A percentile compares a stretch with the other conserved stretches of the same genome.
Evolutionary conservation across 2,329 filamentous ascomycete genomes (phyloP).

Genomic region (Aspergillus bombycis): DNA sequence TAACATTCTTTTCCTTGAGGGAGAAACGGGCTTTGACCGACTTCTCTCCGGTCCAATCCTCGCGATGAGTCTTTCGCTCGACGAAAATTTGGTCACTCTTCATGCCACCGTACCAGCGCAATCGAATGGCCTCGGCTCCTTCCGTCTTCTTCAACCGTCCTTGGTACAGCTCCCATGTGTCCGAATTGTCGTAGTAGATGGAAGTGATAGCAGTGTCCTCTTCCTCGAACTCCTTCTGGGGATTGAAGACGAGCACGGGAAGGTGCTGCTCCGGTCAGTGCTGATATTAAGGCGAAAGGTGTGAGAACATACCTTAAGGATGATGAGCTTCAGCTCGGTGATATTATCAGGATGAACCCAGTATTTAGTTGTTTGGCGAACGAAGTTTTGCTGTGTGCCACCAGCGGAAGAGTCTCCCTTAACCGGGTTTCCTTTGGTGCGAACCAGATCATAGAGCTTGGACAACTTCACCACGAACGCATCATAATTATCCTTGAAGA

Average conservation of each 20-base stretch:
- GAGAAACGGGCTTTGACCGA: conserved; percentile 97
- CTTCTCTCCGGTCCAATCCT: conserved; percentile 99
- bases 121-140: conserved; percentile 91
- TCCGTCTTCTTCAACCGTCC: conserved; percentile 97
- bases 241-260: conserved; percentile 94
- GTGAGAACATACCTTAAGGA: conserved; percentile 68
- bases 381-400: conserved; percentile 90
- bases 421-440: conserved; percentile 87
- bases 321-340: conserved; percentile 95
- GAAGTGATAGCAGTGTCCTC: conserved; percentile 95
- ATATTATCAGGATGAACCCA: conserved; percentile 99
- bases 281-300: background rate
- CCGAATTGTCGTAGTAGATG: conserved; percentile 96
- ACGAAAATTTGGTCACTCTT: conserved; percentile 93
- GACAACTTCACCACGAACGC: conserved; percentile 93
- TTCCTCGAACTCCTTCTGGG: conserved; percentile 91
- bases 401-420: conserved; percentile 91
- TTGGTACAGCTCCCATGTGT: conserved; percentile 91
- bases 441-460: conserved; percentile 90
- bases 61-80: conserved; percentile 95
- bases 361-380: conserved; percentile 97
- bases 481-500: conserved; percentile 99
- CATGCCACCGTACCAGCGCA: conserved; percentile 98
- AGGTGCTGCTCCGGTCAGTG: conserved; percentile 62
- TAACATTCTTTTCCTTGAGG: conserved; percentile 96